Conservation (phyloP, 1,284 basidiomycete species). For the Hymenochaete sp. region DNA sequence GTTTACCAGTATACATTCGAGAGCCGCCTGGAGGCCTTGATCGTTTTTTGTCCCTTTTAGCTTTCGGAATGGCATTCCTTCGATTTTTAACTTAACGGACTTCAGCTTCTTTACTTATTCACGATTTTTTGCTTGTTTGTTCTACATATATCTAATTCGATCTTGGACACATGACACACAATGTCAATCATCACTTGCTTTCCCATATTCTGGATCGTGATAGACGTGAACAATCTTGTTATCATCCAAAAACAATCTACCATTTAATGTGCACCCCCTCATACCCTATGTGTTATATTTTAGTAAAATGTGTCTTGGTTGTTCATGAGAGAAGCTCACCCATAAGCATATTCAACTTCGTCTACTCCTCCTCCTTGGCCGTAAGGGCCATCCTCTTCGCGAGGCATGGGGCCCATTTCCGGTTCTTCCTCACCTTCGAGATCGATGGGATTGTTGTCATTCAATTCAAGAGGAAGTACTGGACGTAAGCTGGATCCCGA, state of each 20-base stretch:
- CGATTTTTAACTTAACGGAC: neutral
- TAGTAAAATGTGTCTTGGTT: no score
- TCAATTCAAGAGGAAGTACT: conserved; percentile 70
- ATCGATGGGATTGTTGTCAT: conserved; percentile 60
- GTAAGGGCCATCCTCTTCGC: conserved; percentile 63
- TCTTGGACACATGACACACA: conserved; percentile 21
- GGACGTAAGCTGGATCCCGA: conserved; percentile 76
- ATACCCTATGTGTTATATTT: no score
- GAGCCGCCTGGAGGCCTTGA: conserved; percentile 14
- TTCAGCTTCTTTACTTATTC: conserved; percentile 18
- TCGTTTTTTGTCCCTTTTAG: neutral
- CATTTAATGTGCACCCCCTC: conserved; percentile 27
- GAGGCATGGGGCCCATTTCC: conserved; percentile 68
- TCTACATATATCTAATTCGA: conserved; percentile 8
- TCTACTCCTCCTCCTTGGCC: conserved; percentile 73
- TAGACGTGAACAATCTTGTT: conserved; percentile 22
- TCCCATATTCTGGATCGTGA: no score
- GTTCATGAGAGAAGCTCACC: no score
- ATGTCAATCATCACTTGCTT: no score
- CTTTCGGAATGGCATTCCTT: neutral
- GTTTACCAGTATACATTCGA: conserved; percentile 10
- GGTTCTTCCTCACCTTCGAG: conserved; percentile 46
- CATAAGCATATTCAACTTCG: conserved; percentile 81
- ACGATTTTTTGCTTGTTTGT: no score
- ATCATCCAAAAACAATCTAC: conserved; percentile 20